Percentiles rank a stretch among this genome's conserved stretches.
These are phyloP conservation scores for Aspergillus sp. DNA, from an alignment of 2,329 filamentous ascomycete genomes.

Conservation along the genomic window DNA sequence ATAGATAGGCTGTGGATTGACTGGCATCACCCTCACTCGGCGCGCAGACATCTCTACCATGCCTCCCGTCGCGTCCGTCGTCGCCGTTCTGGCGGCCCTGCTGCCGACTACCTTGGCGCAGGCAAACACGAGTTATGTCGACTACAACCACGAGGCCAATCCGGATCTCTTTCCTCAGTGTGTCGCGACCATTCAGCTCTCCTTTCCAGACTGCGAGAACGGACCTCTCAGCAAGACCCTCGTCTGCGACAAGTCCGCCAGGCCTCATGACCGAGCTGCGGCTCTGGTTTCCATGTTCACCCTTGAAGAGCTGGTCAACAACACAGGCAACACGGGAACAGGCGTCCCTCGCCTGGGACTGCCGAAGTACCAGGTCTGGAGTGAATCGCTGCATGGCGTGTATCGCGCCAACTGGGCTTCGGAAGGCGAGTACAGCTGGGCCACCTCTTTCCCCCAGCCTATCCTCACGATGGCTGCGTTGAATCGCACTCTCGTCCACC, in stretches of 20 bases:
- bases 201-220: conserved; percentile 53
- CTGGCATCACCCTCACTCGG: background rate
- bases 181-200: conserved; percentile 17
- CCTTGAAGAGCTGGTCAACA: conserved; percentile 56
- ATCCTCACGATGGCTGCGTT: conserved; percentile 64
- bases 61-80: conserved; percentile 13
- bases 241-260: conserved; percentile 51
- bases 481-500: conserved; percentile 60
- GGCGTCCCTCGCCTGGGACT: conserved; percentile 58
- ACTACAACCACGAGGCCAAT: conserved; percentile 26
- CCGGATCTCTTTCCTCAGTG: conserved; percentile 23
- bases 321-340: conserved; percentile 48
- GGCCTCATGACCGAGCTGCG: conserved; percentile 41
- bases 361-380: conserved; percentile 61
- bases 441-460: conserved; percentile 65
- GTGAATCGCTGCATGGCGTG: conserved; percentile 60
- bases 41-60: conserved; percentile 10
- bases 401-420: conserved; percentile 58
- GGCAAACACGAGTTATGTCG: conserved; percentile 25
- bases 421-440: conserved; percentile 55
- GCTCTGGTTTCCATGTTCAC: conserved; percentile 54
- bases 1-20: background rate
- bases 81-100: conserved; percentile 21
- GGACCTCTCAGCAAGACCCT: conserved; percentile 51
- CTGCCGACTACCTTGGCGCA: conserved; percentile 23